Conservation (phyloP, 1,139 yeast species). For the Hansenula lynferdii region DNA sequence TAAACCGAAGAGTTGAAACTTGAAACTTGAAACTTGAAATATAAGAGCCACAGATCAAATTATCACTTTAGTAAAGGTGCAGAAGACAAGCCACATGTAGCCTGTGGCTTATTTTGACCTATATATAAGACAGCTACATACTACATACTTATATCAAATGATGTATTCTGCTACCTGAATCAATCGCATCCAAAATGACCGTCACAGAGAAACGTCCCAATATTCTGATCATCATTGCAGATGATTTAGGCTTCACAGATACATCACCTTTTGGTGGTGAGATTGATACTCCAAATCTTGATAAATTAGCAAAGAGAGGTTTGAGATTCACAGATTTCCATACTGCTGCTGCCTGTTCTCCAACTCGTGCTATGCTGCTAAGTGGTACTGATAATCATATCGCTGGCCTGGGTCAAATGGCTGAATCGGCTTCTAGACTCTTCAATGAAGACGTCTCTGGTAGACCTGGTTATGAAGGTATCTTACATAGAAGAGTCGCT, state of each 20-base stretch:
- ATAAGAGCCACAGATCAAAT: too few relatives aligned
- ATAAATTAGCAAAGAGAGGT: conserved; percentile 40
- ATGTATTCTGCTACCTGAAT: too few relatives aligned
- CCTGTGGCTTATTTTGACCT: too few relatives aligned
- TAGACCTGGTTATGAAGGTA: conserved; percentile 56
- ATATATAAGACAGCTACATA: too few relatives aligned
- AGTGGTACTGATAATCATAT: conserved; percentile 60
- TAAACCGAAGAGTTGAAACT: too few relatives aligned
- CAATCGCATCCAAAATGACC: too few relatives aligned
- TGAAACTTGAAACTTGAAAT: too few relatives aligned
- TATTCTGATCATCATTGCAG: conserved; percentile 54
- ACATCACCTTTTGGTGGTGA: conserved; percentile 55
- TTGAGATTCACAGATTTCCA: conserved; percentile 52
- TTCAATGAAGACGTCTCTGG: conserved; percentile 37
- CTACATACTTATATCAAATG: too few relatives aligned
- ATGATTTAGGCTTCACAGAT: conserved; percentile 59
- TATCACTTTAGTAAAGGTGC: too few relatives aligned
- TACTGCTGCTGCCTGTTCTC: conserved; percentile 67
- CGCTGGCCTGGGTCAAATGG: conserved; percentile 60
- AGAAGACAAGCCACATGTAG: too few relatives aligned
- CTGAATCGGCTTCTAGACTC: conserved; percentile 38
- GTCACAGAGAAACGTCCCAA: conserved; percentile 26
- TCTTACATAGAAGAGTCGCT: conserved; percentile 46
- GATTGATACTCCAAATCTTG: conserved; percentile 50
- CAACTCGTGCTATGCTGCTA: conserved; percentile 57